Conservation (phyloP, 2,329 filamentous ascomycete genomes). For the Neoascochyta sp. region DNA sequence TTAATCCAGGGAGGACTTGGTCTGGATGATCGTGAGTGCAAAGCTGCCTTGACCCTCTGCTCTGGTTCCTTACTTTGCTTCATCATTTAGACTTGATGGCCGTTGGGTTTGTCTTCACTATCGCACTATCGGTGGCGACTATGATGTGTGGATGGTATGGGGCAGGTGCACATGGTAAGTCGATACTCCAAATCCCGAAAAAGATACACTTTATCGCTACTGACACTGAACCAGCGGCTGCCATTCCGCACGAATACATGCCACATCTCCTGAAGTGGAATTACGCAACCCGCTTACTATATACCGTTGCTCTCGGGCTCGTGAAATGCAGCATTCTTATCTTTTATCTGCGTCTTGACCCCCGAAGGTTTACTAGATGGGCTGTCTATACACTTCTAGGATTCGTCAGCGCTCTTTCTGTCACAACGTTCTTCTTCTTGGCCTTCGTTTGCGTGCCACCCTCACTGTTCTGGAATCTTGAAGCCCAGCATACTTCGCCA, state of each 20-base stretch:
- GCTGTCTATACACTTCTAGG: slow-evolving; percentile 4
- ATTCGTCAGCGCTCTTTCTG: slow-evolving; percentile 2
- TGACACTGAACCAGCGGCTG: neutral
- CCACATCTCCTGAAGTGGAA: slow-evolving; percentile 5
- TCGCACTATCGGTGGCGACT: slow-evolving; percentile 3
- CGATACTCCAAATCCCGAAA: slow-evolving; percentile 1
- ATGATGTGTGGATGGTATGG: slow-evolving; percentile 7
- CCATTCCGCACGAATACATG: slow-evolving; percentile 1
- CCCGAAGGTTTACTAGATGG: slow-evolving; percentile 1
- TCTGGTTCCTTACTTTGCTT: neutral
- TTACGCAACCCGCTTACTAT: slow-evolving; percentile 5
- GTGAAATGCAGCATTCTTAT: slow-evolving; percentile 7
- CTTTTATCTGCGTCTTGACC: slow-evolving; percentile 7
- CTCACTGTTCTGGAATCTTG: slow-evolving; percentile 4
- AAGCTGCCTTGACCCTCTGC: neutral
- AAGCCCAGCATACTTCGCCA: slow-evolving; percentile 1
- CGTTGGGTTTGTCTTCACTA: slow-evolving; percentile 1
- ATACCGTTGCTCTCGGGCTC: slow-evolving; percentile 3
- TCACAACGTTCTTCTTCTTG: slow-evolving; percentile 6
- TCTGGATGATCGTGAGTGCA: slow-evolving; percentile 4
- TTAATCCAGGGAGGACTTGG: slow-evolving; percentile 1
- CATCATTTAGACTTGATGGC: slow-evolving; percentile 2
- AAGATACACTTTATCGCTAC: slow-evolving; percentile 1
- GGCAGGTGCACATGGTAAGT: slow-evolving; percentile 3
- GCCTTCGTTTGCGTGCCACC: slow-evolving; percentile 5